phyloP scores from a whole-genome alignment of 148 eudicot genomes.

The Heliamphora exappendiculata region DNA sequence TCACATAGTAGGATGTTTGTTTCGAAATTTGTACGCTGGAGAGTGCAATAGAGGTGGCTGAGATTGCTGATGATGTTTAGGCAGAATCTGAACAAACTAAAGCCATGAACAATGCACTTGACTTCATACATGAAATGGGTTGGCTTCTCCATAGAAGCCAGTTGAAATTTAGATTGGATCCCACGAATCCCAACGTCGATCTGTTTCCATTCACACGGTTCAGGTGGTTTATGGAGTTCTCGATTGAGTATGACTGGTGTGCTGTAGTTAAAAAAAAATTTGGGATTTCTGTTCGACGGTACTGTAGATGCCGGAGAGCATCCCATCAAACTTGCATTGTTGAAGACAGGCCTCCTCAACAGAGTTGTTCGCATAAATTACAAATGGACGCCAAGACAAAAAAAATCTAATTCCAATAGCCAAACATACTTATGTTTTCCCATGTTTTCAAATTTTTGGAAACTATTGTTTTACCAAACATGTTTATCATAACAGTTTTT shows the following conservation, averaged over 20 bases:
- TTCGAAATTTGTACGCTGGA: conserved; percentile 85
- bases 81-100: conserved; percentile 21
- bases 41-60: conserved; percentile 35
- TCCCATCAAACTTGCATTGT: conserved; percentile 43
- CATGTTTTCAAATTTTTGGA: too few species aligned
- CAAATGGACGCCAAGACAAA: too few species aligned
- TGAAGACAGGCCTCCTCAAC: conserved; percentile 67
- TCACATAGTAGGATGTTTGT: conserved; percentile 81
- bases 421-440: too few species aligned
- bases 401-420: too few species aligned
- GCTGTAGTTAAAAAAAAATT: conserved; percentile 72
- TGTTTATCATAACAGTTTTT: too few species aligned
- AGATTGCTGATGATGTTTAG: conserved; percentile 26
- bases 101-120: conserved; percentile 44
- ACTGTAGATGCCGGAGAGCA: conserved; percentile 46
- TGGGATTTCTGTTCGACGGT: conserved; percentile 52
- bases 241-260: conserved; percentile 76
- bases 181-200: conserved; percentile 25
- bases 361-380: conserved; percentile 65
- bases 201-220: conserved; percentile 62
- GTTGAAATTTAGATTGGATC: conserved; percentile 29
- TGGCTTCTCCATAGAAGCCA: conserved; percentile 81
- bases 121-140: conserved; percentile 88
- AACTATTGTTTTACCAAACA: too few species aligned
- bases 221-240: conserved; percentile 67